phyloP scores from a whole-genome alignment of 495 filamentous ascomycete species.

The Neurospora sublineolata region DNA sequence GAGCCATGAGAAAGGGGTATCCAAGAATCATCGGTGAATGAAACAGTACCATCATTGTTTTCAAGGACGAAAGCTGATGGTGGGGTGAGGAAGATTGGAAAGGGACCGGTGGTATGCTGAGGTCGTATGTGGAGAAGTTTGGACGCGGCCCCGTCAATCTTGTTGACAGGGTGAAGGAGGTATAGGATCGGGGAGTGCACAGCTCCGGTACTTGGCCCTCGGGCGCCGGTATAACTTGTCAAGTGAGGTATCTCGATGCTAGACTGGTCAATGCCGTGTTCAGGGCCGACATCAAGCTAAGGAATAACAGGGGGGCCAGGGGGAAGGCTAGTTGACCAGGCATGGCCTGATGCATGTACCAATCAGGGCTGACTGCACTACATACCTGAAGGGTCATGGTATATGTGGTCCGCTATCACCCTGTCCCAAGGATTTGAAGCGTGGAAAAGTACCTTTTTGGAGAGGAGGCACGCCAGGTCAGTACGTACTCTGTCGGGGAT shows the following conservation, averaged over 20 bases:
- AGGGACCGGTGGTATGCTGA: slow-evolving; percentile 13
- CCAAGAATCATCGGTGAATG: background rate
- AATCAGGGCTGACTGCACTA: slow-evolving; percentile 18
- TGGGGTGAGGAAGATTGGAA: slow-evolving; percentile 19
- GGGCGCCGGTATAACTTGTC: slow-evolving; percentile 15
- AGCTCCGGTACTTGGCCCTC: slow-evolving; percentile 7
- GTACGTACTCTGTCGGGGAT: background rate
- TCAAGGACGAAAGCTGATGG: slow-evolving; percentile 6
- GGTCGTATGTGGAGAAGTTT: slow-evolving; percentile 23
- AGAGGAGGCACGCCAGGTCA: slow-evolving; percentile 3
- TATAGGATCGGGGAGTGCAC: slow-evolving; percentile 10
- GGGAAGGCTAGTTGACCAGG: slow-evolving; percentile 20
- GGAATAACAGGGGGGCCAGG: slow-evolving; percentile 9
- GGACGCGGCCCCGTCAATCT: slow-evolving; percentile 3
- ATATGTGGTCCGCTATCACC: slow-evolving; percentile 19
- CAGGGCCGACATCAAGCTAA: slow-evolving; percentile 7
- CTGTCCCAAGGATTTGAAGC: slow-evolving; percentile 5
- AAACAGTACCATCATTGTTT: background rate
- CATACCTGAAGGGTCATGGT: slow-evolving; percentile 25
- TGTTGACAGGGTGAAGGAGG: slow-evolving; percentile 2
- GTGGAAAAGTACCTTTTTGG: slow-evolving; percentile 6
- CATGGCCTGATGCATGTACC: slow-evolving; percentile 14
- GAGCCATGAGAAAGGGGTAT: background rate
- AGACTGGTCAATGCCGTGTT: slow-evolving; percentile 26
- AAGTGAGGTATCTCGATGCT: slow-evolving; percentile 15